These are phyloP conservation scores for Phylloporus arenicola DNA, from an alignment of 768 basidiomycete species.

Conservation along the genomic window DNA sequence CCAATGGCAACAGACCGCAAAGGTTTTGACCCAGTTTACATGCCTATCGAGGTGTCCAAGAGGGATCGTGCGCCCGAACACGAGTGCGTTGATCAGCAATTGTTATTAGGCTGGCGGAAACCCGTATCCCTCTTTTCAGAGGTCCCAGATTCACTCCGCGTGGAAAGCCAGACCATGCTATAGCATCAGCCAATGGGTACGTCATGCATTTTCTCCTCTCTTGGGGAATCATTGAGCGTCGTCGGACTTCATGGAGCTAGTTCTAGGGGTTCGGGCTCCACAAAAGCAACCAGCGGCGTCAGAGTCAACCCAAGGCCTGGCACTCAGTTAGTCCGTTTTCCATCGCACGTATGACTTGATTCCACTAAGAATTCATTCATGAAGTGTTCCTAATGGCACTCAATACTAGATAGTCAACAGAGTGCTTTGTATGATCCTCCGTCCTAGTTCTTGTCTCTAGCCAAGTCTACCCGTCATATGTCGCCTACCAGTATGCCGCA, in stretches of 20 bases:
- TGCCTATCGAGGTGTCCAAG: not conserved
- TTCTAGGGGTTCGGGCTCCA: not conserved
- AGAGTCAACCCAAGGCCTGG: not conserved
- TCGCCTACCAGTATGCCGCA: not conserved
- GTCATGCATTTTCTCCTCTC: not conserved
- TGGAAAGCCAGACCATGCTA: fast-evolving
- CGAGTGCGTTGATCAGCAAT: not conserved
- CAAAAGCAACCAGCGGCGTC: not conserved
- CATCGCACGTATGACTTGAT: not conserved
- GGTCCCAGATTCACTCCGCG: slow-evolving; percentile 2
- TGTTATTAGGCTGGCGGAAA: not conserved
- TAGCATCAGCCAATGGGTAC: not conserved
- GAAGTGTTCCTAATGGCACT: not conserved
- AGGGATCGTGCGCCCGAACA: not conserved
- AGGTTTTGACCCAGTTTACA: not conserved
- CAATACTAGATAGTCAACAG: not conserved
- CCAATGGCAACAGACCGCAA: not conserved
- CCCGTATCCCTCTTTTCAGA: not conserved
- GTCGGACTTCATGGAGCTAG: not conserved
- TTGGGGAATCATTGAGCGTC: not conserved
- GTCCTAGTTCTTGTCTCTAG: not conserved
- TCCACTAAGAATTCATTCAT: not conserved
- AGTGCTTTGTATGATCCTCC: not conserved
- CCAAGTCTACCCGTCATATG: not conserved
- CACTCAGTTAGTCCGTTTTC: slow-evolving; percentile 3